Evolutionary conservation across 805 yeast genomes (phyloP).

Genomic region (Saturnispora kantuleensis): DNA sequence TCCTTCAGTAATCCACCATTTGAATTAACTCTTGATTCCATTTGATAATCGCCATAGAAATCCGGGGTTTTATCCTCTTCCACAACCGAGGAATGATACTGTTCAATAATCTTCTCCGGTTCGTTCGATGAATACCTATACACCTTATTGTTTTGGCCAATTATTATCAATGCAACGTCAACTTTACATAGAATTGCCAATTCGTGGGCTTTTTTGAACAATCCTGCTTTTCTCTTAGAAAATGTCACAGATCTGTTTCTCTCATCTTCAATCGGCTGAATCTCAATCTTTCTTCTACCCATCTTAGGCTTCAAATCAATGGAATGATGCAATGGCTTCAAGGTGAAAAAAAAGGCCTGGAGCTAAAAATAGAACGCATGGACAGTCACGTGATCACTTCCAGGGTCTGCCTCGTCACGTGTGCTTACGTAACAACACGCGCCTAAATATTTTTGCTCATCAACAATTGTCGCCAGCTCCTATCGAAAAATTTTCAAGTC

Average conservation of each 20-base stretch:
- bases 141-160: slow-evolving; percentile 73
- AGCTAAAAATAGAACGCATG: too few relatives aligned
- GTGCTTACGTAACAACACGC: too few relatives aligned
- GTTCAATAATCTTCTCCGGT: slow-evolving; percentile 38
- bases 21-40: slow-evolving; percentile 12
- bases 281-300: slow-evolving; percentile 97
- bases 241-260: slow-evolving; percentile 81
- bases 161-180: slow-evolving; percentile 81
- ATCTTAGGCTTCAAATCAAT: slow-evolving; percentile 28
- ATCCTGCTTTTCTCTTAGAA: slow-evolving; percentile 88
- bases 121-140: slow-evolving; percentile 77
- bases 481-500: too few relatives aligned
- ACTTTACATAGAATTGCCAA: slow-evolving; percentile 86
- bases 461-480: too few relatives aligned
- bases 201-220: slow-evolving; percentile 81
- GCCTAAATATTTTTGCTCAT: too few relatives aligned
- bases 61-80: slow-evolving; percentile 59
- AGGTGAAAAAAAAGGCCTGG: neutral
- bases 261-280: slow-evolving; percentile 84
- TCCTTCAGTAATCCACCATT: neutral
- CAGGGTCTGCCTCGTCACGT: too few relatives aligned
- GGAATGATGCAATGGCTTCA: neutral
- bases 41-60: slow-evolving; percentile 52
- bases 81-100: slow-evolving; percentile 23
- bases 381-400: too few relatives aligned